Evolutionary conservation across 805 yeast species (phyloP), one percentile per base, ranked within the genome.

Genomic region (Candida xyloterini): DNA sequence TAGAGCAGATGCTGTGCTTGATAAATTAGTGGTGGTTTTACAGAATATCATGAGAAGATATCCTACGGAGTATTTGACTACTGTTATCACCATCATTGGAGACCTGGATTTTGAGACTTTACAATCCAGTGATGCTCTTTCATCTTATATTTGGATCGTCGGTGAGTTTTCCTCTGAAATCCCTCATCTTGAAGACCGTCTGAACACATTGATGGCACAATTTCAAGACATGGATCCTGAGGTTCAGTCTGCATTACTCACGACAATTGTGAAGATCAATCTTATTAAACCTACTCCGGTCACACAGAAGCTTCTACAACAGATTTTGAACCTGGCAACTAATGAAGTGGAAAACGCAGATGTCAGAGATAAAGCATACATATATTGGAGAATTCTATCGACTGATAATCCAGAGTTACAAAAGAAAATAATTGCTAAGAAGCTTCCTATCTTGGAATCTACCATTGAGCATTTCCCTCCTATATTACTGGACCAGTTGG

Each of bases 381-480:
- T 84, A 29, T 84, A 83, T 57, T 84, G 93, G 93, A 74, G 95
- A 63, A 69, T 85, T 33, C 64, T 84, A 35, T 82, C 89, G 38
- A 52, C 60, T 22, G 65, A 47, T 32, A 63, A 67, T 30, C 53
- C 53, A 6, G 67, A 67, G 7, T 53, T 69, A 6, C 71, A 84
- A 36, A 67, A 71, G 48, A 67, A 71, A 30, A 68, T 86, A 33
- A 70, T 87, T 21, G 62, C 81, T 42, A 70, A 78, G 9, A 75
- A 74, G 45, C 66, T 85, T 40, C 95, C 96, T 10, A 76, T 78
- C 8, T 77, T 93, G 43, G 74, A 78, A 30, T 74, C 87, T 2
- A 81, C 89, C 2, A 77, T 90, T 22, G 82, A 88, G 29, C 63
- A 71, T 14, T 82, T 90, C 53, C 79, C 87, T 28, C 82, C 86